These are phyloP conservation scores for Vitis hybrid DNA, from an alignment of 177 flowering plant genomes.

Conservation along the genomic window DNA sequence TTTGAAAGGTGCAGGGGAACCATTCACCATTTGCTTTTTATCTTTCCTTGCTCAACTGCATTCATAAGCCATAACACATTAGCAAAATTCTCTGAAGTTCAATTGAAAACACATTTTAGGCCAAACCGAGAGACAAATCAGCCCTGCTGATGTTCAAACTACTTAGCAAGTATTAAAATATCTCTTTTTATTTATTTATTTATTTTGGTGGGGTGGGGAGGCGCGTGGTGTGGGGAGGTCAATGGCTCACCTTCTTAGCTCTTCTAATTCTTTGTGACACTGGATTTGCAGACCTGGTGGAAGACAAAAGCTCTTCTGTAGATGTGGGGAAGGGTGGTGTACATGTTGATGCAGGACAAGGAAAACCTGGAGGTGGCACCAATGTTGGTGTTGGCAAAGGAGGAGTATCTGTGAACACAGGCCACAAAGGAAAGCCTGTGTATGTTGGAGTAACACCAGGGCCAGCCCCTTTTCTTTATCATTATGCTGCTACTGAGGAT, in stretches of 20 bases:
- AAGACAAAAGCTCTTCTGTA: slow-evolving; percentile 47
- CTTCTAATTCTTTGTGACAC: slow-evolving; percentile 5
- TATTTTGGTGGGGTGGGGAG: too few species aligned
- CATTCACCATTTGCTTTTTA: too few species aligned
- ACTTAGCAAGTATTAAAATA: too few species aligned
- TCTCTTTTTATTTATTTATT: too few species aligned
- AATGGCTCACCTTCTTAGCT: background rate
- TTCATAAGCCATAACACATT: too few species aligned
- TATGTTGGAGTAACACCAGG: slow-evolving; percentile 46
- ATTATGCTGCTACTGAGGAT: slow-evolving; percentile 48
- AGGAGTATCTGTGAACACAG: slow-evolving; percentile 50
- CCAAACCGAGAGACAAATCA: too few species aligned
- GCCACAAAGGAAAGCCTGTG: slow-evolving; percentile 52
- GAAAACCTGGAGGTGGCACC: slow-evolving; percentile 30
- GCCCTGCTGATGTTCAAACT: too few species aligned
- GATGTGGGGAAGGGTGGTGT: slow-evolving; percentile 26
- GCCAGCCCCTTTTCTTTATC: slow-evolving; percentile 29
- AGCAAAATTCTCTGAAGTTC: too few species aligned
- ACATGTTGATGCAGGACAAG: slow-evolving; percentile 24
- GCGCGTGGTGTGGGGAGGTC: too few species aligned
- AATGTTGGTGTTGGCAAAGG: slow-evolving; percentile 58
- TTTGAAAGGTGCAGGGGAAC: too few species aligned
- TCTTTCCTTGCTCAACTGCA: too few species aligned
- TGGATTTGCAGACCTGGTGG: slow-evolving; percentile 39
- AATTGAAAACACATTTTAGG: too few species aligned